Conservation (phyloP, 2,329 filamentous ascomycete species). For the Alternaria gaisen region DNA sequence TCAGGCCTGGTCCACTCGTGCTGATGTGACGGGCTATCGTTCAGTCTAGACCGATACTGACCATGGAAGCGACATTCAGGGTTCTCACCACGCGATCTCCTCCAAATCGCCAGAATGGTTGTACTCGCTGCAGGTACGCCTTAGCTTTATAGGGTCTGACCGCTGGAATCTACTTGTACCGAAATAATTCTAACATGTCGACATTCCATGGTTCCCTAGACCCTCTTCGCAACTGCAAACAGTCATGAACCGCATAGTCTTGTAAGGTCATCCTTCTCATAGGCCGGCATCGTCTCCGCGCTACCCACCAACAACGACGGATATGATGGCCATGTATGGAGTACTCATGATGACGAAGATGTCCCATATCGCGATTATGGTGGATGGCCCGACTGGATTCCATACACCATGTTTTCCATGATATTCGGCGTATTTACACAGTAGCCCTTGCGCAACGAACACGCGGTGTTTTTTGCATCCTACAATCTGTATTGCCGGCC, state of each 20-base stretch:
- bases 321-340: not conserved
- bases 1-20: not conserved
- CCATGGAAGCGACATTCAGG: not conserved
- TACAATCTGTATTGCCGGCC: not conserved
- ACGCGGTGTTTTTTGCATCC: not conserved
- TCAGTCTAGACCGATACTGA: not conserved
- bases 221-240: not conserved
- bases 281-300: not conserved
- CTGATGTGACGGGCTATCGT: not conserved
- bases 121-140: not conserved
- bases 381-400: not conserved
- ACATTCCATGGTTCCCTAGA: not conserved
- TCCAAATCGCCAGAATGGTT: constrained; percentile 2
- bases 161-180: not conserved
- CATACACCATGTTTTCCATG: not conserved
- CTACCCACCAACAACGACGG: not conserved
- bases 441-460: not conserved
- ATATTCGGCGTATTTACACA: not conserved
- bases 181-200: not conserved
- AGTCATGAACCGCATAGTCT: not conserved
- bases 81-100: not conserved
- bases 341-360: not conserved
- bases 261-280: not conserved
- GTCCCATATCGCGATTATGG: not conserved
- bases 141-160: not conserved